These are phyloP conservation scores for Streptanthus diversifolius DNA, from an alignment of 345 rosid species.

Conservation along the genomic window DNA sequence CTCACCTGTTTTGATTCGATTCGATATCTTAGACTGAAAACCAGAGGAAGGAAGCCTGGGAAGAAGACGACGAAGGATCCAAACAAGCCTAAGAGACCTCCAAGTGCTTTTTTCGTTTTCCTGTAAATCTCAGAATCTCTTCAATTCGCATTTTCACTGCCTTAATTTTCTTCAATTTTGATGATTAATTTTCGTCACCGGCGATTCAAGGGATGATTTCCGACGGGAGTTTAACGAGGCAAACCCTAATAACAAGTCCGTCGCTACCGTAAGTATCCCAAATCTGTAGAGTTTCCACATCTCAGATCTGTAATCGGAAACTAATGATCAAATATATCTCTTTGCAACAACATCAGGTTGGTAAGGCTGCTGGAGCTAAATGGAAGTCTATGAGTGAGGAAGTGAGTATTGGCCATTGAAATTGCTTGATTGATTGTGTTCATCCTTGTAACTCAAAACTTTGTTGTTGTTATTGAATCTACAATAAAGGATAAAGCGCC, in stretches of 20 bases:
- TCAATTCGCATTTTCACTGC: not conserved
- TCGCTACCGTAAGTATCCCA: conserved; percentile 53
- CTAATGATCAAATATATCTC: not conserved
- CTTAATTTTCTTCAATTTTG: not conserved
- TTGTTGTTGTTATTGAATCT: not conserved
- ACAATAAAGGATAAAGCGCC: conserved; percentile 64
- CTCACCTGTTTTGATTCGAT: not conserved
- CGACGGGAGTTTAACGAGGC: conserved; percentile 57
- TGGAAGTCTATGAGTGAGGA: conserved; percentile 66
- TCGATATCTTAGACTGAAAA: conserved; percentile 42
- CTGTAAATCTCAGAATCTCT: conserved; percentile 42
- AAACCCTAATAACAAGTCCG: conserved; percentile 78
- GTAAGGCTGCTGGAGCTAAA: conserved; percentile 72
- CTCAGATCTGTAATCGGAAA: conserved; percentile 11
- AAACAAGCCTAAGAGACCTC: conserved; percentile 85
- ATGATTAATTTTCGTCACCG: not conserved
- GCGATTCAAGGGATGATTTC: conserved; percentile 54
- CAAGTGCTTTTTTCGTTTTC: conserved; percentile 84
- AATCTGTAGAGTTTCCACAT: not conserved
- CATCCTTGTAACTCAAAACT: too few relatives aligned
- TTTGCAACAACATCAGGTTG: conserved; percentile 43
- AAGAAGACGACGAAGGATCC: conserved; percentile 77
- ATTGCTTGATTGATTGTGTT: too few relatives aligned
- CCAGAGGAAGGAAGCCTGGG: conserved; percentile 42
- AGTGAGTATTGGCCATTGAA: conserved; percentile 39